These are phyloP conservation scores for Barnettozyma sp. DNA, from an alignment of 805 yeast genomes.

Conservation along the genomic window DNA sequence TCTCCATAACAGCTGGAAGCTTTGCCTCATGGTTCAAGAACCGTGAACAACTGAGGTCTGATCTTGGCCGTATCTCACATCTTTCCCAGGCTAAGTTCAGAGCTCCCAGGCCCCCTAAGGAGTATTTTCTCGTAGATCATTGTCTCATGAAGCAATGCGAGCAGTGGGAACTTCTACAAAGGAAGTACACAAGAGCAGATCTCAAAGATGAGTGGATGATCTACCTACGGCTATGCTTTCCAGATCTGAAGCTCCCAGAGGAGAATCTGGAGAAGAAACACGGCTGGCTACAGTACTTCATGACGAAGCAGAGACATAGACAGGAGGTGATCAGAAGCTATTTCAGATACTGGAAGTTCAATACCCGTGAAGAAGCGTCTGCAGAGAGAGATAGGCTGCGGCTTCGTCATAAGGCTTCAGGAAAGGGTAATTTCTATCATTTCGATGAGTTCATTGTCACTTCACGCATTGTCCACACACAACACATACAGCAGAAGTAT, in stretches of 20 bases:
- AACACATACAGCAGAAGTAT: slow-evolving; percentile 9
- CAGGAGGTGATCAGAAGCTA: slow-evolving; percentile 25
- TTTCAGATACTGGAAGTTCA: slow-evolving; percentile 10
- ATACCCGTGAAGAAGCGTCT: background rate
- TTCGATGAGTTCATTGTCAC: slow-evolving; percentile 31
- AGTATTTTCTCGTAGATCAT: slow-evolving; percentile 29
- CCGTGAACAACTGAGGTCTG: slow-evolving; percentile 23
- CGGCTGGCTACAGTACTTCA: slow-evolving; percentile 38
- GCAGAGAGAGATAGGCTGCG: slow-evolving; percentile 19
- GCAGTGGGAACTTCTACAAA: slow-evolving; percentile 28
- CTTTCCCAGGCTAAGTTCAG: slow-evolving; percentile 14
- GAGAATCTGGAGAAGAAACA: slow-evolving; percentile 24
- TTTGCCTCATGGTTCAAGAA: slow-evolving; percentile 33
- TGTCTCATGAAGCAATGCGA: slow-evolving; percentile 33
- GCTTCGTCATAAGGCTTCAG: slow-evolving; percentile 13
- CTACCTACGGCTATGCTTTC: slow-evolving; percentile 18
- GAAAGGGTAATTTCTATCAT: slow-evolving; percentile 28
- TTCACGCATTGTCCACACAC: slow-evolving; percentile 17
- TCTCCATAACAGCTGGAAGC: slow-evolving; percentile 31
- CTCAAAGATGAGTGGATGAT: slow-evolving; percentile 26
- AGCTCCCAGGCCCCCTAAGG: slow-evolving; percentile 22
- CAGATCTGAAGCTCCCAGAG: slow-evolving; percentile 4
- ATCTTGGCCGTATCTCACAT: slow-evolving; percentile 3
- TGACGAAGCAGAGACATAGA: slow-evolving; percentile 25
- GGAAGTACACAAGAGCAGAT: slow-evolving; percentile 24